Base-by-base conservation (phyloP, 352 stramenopile species). In the Thalassiosira exigua region DNA sequence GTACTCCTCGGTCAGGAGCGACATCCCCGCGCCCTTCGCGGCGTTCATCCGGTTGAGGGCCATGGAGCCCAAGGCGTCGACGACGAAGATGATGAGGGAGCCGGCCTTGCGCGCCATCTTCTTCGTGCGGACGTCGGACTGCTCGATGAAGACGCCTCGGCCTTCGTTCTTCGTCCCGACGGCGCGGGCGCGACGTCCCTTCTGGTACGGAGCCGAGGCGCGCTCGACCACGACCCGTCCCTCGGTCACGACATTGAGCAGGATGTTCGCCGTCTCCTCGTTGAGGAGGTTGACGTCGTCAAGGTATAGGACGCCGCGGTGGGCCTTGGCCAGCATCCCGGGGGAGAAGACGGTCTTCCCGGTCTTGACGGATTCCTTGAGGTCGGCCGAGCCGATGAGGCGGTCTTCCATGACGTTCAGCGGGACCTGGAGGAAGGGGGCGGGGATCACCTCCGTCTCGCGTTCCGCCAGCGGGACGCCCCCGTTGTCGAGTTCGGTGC, bases 361-460 rank as follows among this genome's bases (percentile, higher is more conserved):
- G 17, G 50, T 69, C 44, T 87, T 78, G 9, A 91, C 67, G 26
- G 58, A 83, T 52, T 77, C 54, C 75, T 93, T 84, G 3, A 92
- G 78, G 67, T 93, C 88, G 7, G 92, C 81, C 33, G 69, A 75
- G 33, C 75, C 67, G 39, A 79, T 62, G 5, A 65, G 72, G 79
- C 74, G 75, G 75, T 92, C 88, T 73, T 93, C 88, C 86, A 91
- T 90, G 3, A 90, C 78, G 36, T 90, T 89, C 26, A 93, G 67
- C 3, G 87, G 87, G 53, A 93, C 79, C 51, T 90, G 79, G 5
- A 93, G 81, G 61, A 93, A 92, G 21, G 88, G 88, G 4, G 85
- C 66, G 19, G 75, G 53, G 58, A 96, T 91, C 22, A 96, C 69
- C 77, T 96, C 92, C 33, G 86, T 94, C 57, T 95, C 91, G n/a